A percentile compares a stretch with the other conserved stretches of the same genome.
These are phyloP conservation scores for Saccharomyces jurei DNA, from an alignment of 805 yeast genomes.

Conservation along the genomic window DNA sequence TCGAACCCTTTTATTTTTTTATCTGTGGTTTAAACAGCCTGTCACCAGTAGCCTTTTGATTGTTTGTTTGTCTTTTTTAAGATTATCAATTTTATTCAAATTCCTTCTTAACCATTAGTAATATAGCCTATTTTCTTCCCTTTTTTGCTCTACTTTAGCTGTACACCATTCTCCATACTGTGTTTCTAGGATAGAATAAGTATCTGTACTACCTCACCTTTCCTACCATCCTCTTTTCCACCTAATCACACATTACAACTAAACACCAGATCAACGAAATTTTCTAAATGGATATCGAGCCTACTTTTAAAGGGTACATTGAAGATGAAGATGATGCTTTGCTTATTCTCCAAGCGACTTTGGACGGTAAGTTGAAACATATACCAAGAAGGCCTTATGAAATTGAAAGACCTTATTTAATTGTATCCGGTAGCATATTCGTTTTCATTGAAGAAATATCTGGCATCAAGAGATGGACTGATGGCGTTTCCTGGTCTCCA, in stretches of 20 bases:
- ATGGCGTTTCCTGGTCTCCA: constrained; percentile 88
- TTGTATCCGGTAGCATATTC: constrained; percentile 70
- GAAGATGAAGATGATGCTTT: constrained; percentile 78
- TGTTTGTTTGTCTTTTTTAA: not conserved
- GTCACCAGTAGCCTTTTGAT: not conserved
- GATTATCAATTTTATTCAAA: not conserved
- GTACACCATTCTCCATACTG: not conserved
- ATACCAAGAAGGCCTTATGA: constrained; percentile 77
- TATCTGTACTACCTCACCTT: not conserved
- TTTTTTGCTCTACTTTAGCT: not conserved
- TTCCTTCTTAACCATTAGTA: not conserved
- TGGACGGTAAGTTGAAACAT: constrained; percentile 48
- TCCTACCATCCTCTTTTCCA: not conserved
- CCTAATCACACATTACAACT: not conserved
- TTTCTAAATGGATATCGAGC: constrained; percentile 28
- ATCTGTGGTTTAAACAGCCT: not conserved
- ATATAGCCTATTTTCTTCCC: not conserved
- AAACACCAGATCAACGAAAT: not conserved
- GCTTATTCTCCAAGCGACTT: constrained; percentile 64
- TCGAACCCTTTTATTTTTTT: not conserved
- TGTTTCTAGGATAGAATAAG: not conserved
- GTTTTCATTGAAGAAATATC: constrained; percentile 75
- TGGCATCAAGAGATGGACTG: constrained; percentile 90
- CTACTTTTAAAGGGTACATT: constrained; percentile 67
- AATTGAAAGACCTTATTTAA: constrained; percentile 55